Base-by-base conservation (phyloP, 768 basidiomycete genomes). In the Pulveroboletus frians region DNA sequence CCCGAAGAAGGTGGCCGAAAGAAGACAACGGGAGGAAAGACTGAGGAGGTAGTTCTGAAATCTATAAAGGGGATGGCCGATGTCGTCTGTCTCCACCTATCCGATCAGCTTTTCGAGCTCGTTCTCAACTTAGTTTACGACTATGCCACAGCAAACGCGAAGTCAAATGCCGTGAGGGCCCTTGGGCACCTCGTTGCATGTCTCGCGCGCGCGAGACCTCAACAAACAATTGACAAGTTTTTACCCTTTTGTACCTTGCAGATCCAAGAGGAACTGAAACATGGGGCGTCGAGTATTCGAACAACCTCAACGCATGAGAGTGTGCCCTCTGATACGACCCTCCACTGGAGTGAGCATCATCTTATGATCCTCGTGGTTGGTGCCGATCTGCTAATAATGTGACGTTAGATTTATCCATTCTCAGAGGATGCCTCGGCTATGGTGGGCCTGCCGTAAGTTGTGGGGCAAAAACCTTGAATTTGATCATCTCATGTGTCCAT, bases 1-100 rank as follows among this genome's bases (percentile, higher is more conserved):
- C 94, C 94, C 0, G 95, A 98, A 65, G 94, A 95, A 69, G 92
- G 90, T 10, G 95, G 95, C 5, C 83, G 81, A 70, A 81, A 77
- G 69, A 88, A 88, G 53, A 85, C 78, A 31, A 91, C 90, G 2
- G 89, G 89, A 20, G 89, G 89, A n/a, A 88, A 88, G 64, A 55
- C 78, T 75, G 69, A 88, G 85, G 72, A 92, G 56, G 74, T 68
- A 34, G 83, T 89, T 21, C 75, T 91, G 46, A 88, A 84, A 62
- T 79, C 87, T 17, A 78, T 90, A 65, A 88, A 88, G 70, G 76
- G 80, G 62, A 86, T 88, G 72, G 69, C 86, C 57, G 90, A 93
- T 60, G 78, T 87, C 47, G 77, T 93, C 56, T 91, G 86, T 64
- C 72, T 86, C 26, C 90, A 93, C 61, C 54, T 68, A 23, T 75